These are phyloP conservation scores for Chytriomyces hyalinus DNA, from an alignment of 192 early-diverging fungal genomes.

Conservation along the genomic window DNA sequence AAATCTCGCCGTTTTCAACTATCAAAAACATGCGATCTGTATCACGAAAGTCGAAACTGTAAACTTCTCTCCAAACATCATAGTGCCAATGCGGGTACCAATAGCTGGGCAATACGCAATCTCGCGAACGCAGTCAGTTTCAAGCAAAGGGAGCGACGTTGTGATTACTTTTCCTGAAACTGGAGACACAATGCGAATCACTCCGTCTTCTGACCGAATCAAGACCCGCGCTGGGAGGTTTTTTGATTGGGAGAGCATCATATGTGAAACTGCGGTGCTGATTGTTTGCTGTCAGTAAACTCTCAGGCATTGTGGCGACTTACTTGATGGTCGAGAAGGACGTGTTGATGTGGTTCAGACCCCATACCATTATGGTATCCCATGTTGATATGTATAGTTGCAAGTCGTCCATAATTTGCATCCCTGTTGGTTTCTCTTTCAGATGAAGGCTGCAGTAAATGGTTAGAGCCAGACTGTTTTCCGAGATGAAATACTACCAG, in stretches of 20 bases:
- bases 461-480: neutral
- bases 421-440: conserved; percentile 40
- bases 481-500: conserved; percentile 38
- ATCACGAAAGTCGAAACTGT: neutral
- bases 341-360: conserved; percentile 52
- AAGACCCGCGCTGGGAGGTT: conserved; percentile 37
- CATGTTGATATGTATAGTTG: conserved; percentile 44
- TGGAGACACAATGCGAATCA: conserved; percentile 50
- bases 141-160: conserved; percentile 51
- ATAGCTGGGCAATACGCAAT: conserved; percentile 48
- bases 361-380: conserved; percentile 47
- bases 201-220: conserved; percentile 51
- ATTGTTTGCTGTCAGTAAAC: neutral
- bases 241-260: conserved; percentile 34
- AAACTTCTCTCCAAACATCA: neutral
- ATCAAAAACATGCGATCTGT: conserved; percentile 51
- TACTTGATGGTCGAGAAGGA: conserved; percentile 52
- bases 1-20: conserved; percentile 53
- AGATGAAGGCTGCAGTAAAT: conserved; percentile 43
- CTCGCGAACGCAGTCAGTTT: conserved; percentile 45
- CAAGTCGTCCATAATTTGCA: conserved; percentile 50
- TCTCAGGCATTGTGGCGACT: neutral
- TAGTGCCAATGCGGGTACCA: conserved; percentile 20
- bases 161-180: conserved; percentile 49
- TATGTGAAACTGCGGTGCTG: conserved; percentile 38